Percentiles rank a stretch among this genome's conserved stretches.
Evolutionary conservation across 345 rosid species (phyloP).

Genomic region (Streptanthus diversifolius): DNA sequence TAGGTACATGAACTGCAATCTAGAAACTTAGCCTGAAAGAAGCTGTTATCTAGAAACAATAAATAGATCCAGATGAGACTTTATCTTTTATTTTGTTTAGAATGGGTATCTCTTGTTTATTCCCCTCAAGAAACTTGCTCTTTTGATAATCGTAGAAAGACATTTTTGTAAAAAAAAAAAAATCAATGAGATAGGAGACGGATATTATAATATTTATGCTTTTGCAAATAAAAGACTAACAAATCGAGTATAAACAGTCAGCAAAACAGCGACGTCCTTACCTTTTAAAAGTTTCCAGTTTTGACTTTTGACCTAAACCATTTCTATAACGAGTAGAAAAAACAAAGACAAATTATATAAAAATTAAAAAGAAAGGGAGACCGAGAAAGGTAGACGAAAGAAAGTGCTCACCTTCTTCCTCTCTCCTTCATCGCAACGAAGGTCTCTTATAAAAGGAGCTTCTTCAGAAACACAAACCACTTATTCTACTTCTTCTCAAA

Average conservation of each 20-base stretch:
- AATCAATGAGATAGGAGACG: constrained; percentile 16
- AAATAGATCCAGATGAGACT: neutral
- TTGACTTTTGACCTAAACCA: constrained; percentile 38
- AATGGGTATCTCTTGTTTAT: neutral
- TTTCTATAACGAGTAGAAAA: constrained; percentile 5
- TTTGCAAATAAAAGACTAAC: neutral
- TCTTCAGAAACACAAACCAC: constrained; percentile 9
- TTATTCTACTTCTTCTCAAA: neutral
- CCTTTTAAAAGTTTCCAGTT: constrained; percentile 30
- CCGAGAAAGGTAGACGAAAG: constrained; percentile 40
- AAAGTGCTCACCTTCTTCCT: constrained; percentile 73
- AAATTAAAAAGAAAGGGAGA: constrained; percentile 4
- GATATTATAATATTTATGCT: neutral
- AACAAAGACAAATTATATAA: neutral
- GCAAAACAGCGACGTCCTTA: constrained; percentile 31
- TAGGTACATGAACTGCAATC: neutral
- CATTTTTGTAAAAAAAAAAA: constrained; percentile 6
- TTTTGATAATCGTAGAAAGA: constrained; percentile 5
- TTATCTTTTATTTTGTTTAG: neutral
- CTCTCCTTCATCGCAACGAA: constrained; percentile 44
- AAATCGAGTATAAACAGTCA: constrained; percentile 23
- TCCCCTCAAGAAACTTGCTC: constrained; percentile 9
- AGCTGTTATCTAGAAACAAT: constrained; percentile 1
- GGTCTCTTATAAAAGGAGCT: constrained; percentile 33
- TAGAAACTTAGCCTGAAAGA: neutral